Evolutionary conservation across 148 eudicot species (phyloP), one percentile per base, ranked within the genome.

Genomic region (Camellia granthamiana): DNA sequence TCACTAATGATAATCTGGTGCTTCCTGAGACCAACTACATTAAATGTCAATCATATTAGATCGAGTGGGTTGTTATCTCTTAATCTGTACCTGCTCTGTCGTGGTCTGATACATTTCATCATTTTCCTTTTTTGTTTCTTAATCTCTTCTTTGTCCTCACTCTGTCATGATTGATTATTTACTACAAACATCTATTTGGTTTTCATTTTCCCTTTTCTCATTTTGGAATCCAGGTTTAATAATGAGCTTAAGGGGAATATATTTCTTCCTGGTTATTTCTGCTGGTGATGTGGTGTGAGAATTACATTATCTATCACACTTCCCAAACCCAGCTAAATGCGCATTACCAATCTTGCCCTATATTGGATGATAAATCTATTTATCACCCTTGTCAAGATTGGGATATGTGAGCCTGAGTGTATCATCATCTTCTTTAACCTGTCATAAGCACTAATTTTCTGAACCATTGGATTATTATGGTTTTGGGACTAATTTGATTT

Each of bases 261-360:
- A 7, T 74, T 74, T 55, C 47, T 16, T 23, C 18, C 43, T 11
- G 14, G 51, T 52, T 47, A 47, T 13, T 47, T 14, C 69, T 81
- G 76, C 79, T 76, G 79, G 79, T 76, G 73, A 23, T 23, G 30
- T 23, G 30, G 30, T 23, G 16, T 59, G 54, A 75, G 79, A 51
- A 80, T 64, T 46, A n/a, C 12, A 23, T 23, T 23, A 23, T 23
- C 30, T 23, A 23, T 23, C 30, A 44, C 79, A 75, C 75, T 69
- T 81, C 79, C 75, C 79, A 75, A 64, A 70, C 51, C 74, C 83
- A 81, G 83, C 79, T 43, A 75, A 21, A 68, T 75, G 23, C 2
- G n/a, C 38, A 51, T 18, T 44, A 5, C 51, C 47, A 56, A 67
- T 62, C 42, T 61, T 75, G 19, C 75, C 68, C 68, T 56, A 42